Evolutionary conservation across 1,284 basidiomycete genomes (phyloP).

Genomic region (Marasmius tenuissimus): DNA sequence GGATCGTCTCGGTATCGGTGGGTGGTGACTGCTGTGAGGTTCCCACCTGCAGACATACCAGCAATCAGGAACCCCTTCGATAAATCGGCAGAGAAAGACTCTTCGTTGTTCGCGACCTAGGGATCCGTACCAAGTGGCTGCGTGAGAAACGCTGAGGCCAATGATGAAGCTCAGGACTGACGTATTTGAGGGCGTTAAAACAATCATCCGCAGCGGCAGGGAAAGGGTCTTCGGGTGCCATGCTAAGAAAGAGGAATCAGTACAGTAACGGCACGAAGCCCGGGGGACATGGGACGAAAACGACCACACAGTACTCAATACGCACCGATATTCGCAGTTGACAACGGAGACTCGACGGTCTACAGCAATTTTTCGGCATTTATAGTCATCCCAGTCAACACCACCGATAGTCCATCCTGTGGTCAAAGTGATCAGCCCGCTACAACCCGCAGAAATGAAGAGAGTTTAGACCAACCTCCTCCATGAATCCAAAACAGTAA

Average conservation of each 20-base stretch:
- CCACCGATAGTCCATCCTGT: constrained; percentile 11
- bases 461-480: constrained; percentile 3
- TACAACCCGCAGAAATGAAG: background rate
- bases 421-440: no score
- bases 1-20: constrained; percentile 10
- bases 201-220: constrained; percentile 10
- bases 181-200: constrained; percentile 15
- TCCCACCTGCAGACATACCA: constrained; percentile 8
- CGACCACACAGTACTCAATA: background rate
- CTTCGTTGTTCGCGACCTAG: constrained; percentile 1
- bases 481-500: constrained; percentile 17
- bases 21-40: constrained; percentile 7
- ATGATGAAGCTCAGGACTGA: background rate
- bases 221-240: constrained; percentile 5
- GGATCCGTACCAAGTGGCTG: background rate
- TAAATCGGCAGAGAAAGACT: constrained; percentile 2
- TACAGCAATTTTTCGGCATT: constrained; percentile 9
- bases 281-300: no score
- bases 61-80: constrained; percentile 11
- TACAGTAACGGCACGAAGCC: background rate
- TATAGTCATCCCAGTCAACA: constrained; percentile 15
- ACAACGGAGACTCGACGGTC: constrained; percentile 13
- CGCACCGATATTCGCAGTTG: constrained; percentile 16
- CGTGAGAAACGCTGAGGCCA: background rate
- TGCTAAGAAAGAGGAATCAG: background rate